Evolutionary conservation across 257 asterid species (phyloP), one percentile per base, ranked within the genome.

Genomic region (Vinca minor): DNA sequence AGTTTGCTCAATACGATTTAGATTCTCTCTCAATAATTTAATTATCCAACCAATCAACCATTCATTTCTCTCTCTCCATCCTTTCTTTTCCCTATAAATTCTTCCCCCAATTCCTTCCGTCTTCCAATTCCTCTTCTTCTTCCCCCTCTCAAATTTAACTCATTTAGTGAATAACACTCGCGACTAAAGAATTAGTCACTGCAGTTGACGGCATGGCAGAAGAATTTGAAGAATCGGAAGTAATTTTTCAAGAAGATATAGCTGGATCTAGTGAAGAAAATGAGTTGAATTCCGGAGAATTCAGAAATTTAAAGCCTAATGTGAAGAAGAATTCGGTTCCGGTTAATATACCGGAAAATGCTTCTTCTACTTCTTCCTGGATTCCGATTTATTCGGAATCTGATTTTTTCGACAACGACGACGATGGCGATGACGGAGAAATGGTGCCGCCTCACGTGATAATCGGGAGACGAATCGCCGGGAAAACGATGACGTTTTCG

Each of bases 361-460:
- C 57, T n/a, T 34, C 7, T 34, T 34, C 38, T 2, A 34, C 3
- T 31, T 41, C 73, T 20, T 44, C 78, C 29, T 76, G 83, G 81
- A 66, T 78, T n/a, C 71, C 71, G n/a, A n/a, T n/a, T 41, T 68
- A 39, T 41, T 58, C 39, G 28, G 85, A 69, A 11, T n/a, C 73
- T 25, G 82, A 65, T 2, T 34, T 31, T 32, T 56, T 54, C 34
- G 84, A 76, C 29, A 58, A 65, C 8, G 68, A 72, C 13, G 62
- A 41, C 3, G 63, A 15, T 15, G 39, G 26, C 12, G 66, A 26
- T 3, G 66, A 67, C 5, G 74, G 63, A 10, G 97, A 91, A 62
- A 78, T 91, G 73, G 85, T 82, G 67, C 95, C 97, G 25, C 97
- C 97, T 4, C 95, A 91, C 45, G 78, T 87, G 21, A 84, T 85